phyloP scores from a whole-genome alignment of 257 asterid genomes.

The Solanum rostratum region DNA sequence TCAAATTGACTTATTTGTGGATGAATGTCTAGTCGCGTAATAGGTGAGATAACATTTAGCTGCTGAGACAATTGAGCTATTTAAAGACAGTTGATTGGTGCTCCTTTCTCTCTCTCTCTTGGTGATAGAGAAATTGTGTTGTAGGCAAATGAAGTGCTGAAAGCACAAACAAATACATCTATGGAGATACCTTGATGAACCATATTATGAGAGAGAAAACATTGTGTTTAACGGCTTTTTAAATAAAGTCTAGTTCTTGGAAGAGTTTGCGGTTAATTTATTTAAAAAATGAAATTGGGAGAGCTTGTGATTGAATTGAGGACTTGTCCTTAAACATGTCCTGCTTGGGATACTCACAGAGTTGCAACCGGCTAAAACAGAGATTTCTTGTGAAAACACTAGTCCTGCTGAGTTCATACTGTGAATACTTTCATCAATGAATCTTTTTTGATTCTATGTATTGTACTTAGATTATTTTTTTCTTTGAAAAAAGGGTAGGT shows the following conservation, averaged over 20 bases:
- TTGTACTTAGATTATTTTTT: neutral
- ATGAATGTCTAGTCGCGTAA: neutral
- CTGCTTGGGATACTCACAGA: neutral
- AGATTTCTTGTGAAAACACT: neutral
- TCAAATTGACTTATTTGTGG: neutral
- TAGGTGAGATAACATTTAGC: neutral
- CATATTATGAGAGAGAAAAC: neutral
- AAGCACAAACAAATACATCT: neutral
- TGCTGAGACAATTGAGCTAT: neutral
- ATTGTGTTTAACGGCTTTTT: neutral
- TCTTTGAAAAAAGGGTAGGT: neutral
- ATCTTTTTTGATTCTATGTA: neutral
- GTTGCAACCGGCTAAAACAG: neutral
- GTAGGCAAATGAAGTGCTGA: neutral
- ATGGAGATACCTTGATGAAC: neutral
- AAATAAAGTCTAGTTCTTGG: neutral
- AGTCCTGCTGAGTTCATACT: neutral
- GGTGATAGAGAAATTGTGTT: neutral
- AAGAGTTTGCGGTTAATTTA: neutral
- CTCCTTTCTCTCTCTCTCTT: neutral
- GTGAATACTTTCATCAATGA: neutral
- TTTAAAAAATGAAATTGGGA: neutral
- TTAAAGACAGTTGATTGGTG: neutral
- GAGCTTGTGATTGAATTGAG: neutral
- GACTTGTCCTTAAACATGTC: neutral